phyloP scores from a whole-genome alignment of 148 eudicot species.

The Fallopia convolvulus region DNA sequence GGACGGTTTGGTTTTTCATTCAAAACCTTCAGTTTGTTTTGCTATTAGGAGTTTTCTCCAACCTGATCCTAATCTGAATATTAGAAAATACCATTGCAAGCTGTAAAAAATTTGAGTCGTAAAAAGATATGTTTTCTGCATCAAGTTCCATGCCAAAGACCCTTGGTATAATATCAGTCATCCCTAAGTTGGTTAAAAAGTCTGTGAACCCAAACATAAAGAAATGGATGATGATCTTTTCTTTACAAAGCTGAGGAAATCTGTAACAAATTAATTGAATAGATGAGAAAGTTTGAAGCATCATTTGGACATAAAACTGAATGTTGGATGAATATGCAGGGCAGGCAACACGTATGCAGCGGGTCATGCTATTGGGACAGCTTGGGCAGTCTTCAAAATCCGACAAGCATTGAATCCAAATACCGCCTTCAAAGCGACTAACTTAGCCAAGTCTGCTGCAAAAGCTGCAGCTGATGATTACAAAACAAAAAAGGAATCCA shows the following conservation, averaged over 20 bases:
- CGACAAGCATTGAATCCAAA: slow-evolving; percentile 76
- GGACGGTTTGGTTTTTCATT: not conserved
- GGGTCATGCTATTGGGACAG: slow-evolving; percentile 81
- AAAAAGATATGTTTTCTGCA: not conserved
- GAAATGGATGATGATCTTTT: not conserved
- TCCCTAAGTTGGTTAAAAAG: not conserved
- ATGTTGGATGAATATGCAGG: slow-evolving; percentile 20
- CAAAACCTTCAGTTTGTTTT: not conserved
- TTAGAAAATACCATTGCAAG: not conserved
- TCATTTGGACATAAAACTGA: not conserved
- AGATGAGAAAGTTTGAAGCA: not conserved
- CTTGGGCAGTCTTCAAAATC: slow-evolving; percentile 90
- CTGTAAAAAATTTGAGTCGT: not conserved
- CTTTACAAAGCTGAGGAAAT: not conserved
- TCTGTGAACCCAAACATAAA: not conserved
- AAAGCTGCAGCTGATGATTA: slow-evolving; percentile 44
- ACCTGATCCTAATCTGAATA: not conserved
- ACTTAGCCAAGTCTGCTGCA: slow-evolving; percentile 49
- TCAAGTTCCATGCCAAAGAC: not conserved
- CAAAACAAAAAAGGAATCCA: slow-evolving; percentile 37
- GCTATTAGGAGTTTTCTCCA: not conserved
- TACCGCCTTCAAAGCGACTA: slow-evolving; percentile 47
- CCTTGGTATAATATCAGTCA: not conserved
- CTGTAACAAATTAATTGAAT: not conserved
- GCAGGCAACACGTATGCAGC: slow-evolving; percentile 76